Percentiles rank a stretch among this genome's conserved stretches.
Conservation (phyloP, 1,284 basidiomycete genomes). For the Papiliotrema terrestris region DNA sequence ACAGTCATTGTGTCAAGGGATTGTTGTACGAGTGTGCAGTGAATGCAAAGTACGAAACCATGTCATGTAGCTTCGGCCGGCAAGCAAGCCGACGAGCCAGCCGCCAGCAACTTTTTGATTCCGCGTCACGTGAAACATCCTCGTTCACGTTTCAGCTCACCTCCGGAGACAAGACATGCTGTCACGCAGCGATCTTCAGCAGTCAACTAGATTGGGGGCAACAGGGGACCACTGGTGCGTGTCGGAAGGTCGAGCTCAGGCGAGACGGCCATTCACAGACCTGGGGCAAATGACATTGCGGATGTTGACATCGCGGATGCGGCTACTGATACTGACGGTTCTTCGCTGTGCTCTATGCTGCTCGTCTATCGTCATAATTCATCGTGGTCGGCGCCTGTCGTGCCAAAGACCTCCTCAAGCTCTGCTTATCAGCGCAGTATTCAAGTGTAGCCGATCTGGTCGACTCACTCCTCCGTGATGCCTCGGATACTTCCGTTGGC, state of each 20-base stretch:
- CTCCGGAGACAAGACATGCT: too few relatives aligned
- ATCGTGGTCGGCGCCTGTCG: too few relatives aligned
- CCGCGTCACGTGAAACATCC: not conserved
- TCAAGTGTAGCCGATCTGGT: too few relatives aligned
- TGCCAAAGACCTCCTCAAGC: not conserved
- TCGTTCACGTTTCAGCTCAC: not conserved
- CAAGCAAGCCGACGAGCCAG: not conserved
- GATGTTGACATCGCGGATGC: too few relatives aligned
- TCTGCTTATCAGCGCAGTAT: not conserved
- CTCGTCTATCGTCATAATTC: not conserved
- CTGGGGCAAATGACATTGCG: too few relatives aligned
- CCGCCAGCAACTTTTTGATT: not conserved
- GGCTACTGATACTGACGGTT: not conserved
- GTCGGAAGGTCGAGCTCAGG: too few relatives aligned
- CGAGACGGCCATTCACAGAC: too few relatives aligned
- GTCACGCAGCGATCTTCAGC: too few relatives aligned
- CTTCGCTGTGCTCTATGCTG: not conserved
- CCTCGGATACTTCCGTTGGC: slow-evolving; percentile 64
- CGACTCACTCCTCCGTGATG: slow-evolving; percentile 62
- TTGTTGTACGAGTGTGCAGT: not conserved
- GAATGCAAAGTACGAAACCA: not conserved
- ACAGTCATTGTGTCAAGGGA: slow-evolving; percentile 22
- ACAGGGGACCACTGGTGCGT: too few relatives aligned
- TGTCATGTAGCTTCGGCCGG: not conserved
- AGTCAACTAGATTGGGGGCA: too few relatives aligned